Base-by-base conservation (phyloP, 169 alveolate species). In the Amoebophrya sp. region DNA sequence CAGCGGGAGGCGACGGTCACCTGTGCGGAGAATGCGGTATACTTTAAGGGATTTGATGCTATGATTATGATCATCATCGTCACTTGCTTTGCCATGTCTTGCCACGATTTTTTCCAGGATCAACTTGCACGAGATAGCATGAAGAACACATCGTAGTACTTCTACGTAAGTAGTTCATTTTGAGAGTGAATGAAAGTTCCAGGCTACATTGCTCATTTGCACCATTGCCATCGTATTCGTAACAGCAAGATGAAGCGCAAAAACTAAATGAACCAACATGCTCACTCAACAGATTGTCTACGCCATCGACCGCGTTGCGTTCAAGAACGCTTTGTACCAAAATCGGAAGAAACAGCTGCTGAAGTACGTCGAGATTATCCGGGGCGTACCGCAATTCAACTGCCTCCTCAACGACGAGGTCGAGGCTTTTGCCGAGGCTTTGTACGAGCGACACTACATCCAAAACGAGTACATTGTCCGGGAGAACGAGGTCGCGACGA, bases 1-100 rank as follows among this genome's bases (percentile, higher is more conserved):
- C 83, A 66, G 83, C 83, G 83, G 32, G 83, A 66, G 32, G 83
- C 83, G 39, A 66, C 83, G 32, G 83, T n/a, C 10, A 66, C 83
- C 83, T 66, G 83, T 25, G 0, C 83, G 39, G 83, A 66, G 32
- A 2, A 2, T 2, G 83, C 83, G 39, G 54, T 41, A 41, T n/a
- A n/a, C n/a, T n/a, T n/a, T n/a, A n/a, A n/a, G n/a, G n/a, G n/a
- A n/a, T n/a, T n/a, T n/a, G n/a, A n/a, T n/a, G n/a, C n/a, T n/a
- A n/a, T n/a, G n/a, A n/a, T n/a, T n/a, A n/a, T n/a, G n/a, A n/a
- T n/a, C n/a, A n/a, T n/a, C n/a, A n/a, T n/a, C n/a, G n/a, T n/a
- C n/a, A n/a, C n/a, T n/a, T n/a, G n/a, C n/a, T n/a, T n/a, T n/a
- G n/a, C n/a, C n/a, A n/a, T n/a, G n/a, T n/a, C n/a, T n/a, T n/a